Base-by-base conservation (phyloP, 371 early-diverging fungal species). In the Mucor ambiguus region DNA sequence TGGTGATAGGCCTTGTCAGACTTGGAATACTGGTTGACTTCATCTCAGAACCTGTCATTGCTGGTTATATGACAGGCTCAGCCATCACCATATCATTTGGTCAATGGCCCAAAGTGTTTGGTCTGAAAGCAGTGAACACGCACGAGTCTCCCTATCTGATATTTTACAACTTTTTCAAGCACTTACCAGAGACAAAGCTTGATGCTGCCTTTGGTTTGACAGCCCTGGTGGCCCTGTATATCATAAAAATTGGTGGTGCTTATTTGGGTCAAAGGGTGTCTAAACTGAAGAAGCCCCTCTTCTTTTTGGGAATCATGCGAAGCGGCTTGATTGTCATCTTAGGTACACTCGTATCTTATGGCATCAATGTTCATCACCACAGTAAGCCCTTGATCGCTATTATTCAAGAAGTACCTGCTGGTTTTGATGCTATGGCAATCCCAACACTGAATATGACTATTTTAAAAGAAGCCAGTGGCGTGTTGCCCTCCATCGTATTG, bases 1-100 rank as follows among this genome's bases (percentile, higher is more conserved):
- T 87, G 11, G 66, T 76, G 11, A 73, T 96, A 33, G 93, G 95
- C 14, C 68, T 93, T 9, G 69, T 94, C 33, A 85, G 92, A 10
- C 73, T 95, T 6, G 95, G 95, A 2, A 80, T 92, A 35, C 61
- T 96, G 10, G 90, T 95, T 7, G 95, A 96, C 70, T 93, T 96
- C 69, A 92, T 96, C 54, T 90, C 96, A 8, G 75, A 66, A 12
- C 87, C 90, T 16, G 91, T 87, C 1, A 86, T 93, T 55, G 86
- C 86, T 10, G 92, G 92, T 2, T 93, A 90, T 55, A 91, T 87
- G 72, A 88, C 90, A 8, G 93, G 92, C 2, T 85, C 90, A 0
- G 92, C 91, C 3, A 74, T 89, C 6, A 89, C 83, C 55, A 93
- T 96, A 44, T 85, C 90, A 18, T 72, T 91, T 59, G 83, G 87